A percentile compares a stretch with the other conserved stretches of the same genome.
These are phyloP conservation scores for Endoconidiophora laricicola DNA, from an alignment of 2,329 filamentous ascomycete species.

Conservation along the genomic window DNA sequence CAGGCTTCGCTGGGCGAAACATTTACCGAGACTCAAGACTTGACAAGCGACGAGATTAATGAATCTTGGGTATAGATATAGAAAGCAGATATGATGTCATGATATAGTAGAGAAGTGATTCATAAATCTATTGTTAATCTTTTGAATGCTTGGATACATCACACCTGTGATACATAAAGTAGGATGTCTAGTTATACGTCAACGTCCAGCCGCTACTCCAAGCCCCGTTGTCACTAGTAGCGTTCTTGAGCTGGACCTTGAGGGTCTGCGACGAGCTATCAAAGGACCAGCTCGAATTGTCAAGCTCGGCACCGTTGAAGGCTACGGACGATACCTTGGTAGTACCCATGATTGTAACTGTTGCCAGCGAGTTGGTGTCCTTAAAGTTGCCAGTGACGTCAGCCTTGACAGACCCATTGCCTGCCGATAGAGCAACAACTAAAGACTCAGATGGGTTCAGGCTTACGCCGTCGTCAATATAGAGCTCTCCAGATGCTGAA, in stretches of 20 bases:
- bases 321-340: constrained; percentile 26
- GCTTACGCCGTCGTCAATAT: constrained; percentile 62
- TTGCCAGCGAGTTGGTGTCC: constrained; percentile 41
- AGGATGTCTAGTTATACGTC: background rate
- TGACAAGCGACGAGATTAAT: too few species aligned
- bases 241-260: constrained; percentile 31
- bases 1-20: background rate
- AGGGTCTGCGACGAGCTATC: constrained; percentile 31
- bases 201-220: constrained; percentile 36
- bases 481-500: constrained; percentile 49
- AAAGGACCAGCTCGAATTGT: constrained; percentile 26
- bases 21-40: too few species aligned
- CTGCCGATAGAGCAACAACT: constrained; percentile 33
- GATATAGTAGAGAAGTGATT: too few species aligned
- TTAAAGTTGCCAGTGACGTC: constrained; percentile 33
- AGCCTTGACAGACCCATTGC: constrained; percentile 28
- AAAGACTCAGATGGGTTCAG: constrained; percentile 41
- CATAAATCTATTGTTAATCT: too few species aligned
- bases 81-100: too few species aligned
- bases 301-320: constrained; percentile 33
- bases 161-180: too few species aligned
- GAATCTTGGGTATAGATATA: too few species aligned
- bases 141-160: background rate
- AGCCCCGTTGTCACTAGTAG: constrained; percentile 36
- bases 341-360: constrained; percentile 47